Conservation (phyloP, 306 rosid genomes). For the Quercus parvula region DNA sequence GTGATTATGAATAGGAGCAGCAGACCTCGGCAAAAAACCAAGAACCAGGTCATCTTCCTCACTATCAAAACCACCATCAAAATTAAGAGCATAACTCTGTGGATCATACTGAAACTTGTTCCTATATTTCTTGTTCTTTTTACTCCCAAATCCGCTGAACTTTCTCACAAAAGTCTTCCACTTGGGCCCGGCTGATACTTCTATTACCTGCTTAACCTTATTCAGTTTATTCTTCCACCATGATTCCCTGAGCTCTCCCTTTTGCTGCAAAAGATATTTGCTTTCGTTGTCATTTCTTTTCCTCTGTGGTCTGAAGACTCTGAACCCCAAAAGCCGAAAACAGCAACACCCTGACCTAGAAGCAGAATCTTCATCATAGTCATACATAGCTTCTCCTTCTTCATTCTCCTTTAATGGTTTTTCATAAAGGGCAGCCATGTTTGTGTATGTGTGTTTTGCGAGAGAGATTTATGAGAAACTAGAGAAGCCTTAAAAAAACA, state of each 20-base stretch:
- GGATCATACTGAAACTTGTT: constrained; percentile 59
- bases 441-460: neutral
- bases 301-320: constrained; percentile 13
- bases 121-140: constrained; percentile 13
- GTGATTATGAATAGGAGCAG: constrained; percentile 32
- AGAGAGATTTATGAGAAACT: too few species aligned
- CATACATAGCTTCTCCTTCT: constrained; percentile 24
- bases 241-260: constrained; percentile 18
- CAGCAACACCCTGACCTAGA: constrained; percentile 41
- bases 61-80: constrained; percentile 39
- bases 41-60: constrained; percentile 39
- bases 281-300: constrained; percentile 14
- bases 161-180: constrained; percentile 79
- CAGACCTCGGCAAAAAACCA: constrained; percentile 46
- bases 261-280: constrained; percentile 17
- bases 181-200: constrained; percentile 64
- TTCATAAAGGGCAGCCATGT: constrained; percentile 38
- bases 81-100: constrained; percentile 71
- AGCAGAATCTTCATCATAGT: constrained; percentile 22
- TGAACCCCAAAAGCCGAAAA: constrained; percentile 25
- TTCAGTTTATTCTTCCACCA: constrained; percentile 50
- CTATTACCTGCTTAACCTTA: constrained; percentile 48
- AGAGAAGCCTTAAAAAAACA: too few species aligned
- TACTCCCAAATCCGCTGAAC: constrained; percentile 35
- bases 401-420: constrained; percentile 29